phyloP scores from a whole-genome alignment of 495 filamentous ascomycete species.

The Jackrogersella multiformis region DNA sequence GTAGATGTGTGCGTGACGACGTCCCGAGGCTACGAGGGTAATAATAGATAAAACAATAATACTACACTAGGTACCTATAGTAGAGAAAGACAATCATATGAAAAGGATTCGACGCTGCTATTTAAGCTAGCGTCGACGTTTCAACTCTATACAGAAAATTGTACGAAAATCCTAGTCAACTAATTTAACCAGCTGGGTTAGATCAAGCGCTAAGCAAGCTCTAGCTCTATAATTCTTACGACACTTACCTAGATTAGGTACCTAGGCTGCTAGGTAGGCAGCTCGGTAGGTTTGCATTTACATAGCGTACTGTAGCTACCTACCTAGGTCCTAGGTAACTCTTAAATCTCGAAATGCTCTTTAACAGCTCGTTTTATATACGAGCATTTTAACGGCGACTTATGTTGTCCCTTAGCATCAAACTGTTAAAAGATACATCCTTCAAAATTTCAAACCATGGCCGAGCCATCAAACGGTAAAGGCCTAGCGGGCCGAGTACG shows the following conservation, averaged over 20 bases:
- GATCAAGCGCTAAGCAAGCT: background rate
- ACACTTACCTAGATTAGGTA: background rate
- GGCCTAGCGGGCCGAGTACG: slow-evolving; percentile 39
- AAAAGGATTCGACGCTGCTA: background rate
- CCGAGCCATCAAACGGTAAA: slow-evolving; percentile 10
- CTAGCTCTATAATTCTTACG: background rate
- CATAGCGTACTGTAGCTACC: no score
- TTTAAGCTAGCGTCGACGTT: background rate
- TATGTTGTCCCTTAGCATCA: background rate
- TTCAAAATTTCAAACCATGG: slow-evolving; percentile 1
- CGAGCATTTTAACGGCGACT: background rate
- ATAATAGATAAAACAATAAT: no score
- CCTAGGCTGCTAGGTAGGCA: no score
- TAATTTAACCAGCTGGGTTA: background rate
- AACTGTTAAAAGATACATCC: background rate
- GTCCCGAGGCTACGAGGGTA: background rate
- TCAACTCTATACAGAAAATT: background rate
- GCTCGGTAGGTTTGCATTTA: no score
- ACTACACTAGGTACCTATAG: no score
- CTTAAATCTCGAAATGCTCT: no score
- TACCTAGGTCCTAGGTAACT: no score
- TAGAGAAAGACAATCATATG: background rate
- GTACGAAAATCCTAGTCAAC: background rate
- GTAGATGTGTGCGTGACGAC: background rate
- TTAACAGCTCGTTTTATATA: background rate